Percentiles rank a stretch among this genome's conserved stretches.
These are phyloP conservation scores for Lyophyllum atratum DNA, from an alignment of 768 basidiomycete species.

Conservation along the genomic window DNA sequence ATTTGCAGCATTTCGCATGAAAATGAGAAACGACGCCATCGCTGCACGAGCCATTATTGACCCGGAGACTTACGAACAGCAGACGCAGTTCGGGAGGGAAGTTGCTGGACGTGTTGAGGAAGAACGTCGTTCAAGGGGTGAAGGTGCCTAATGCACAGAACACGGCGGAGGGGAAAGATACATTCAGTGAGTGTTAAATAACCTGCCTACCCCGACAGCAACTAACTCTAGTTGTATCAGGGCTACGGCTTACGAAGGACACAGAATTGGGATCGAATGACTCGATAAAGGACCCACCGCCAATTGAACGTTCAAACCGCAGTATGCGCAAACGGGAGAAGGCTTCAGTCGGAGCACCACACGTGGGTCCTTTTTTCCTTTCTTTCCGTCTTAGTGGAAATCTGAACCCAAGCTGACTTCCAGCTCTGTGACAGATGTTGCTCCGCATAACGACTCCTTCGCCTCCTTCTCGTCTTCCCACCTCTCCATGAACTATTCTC, in stretches of 20 bases:
- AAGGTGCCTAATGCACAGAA: slow-evolving; percentile 39
- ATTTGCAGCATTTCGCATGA: slow-evolving; percentile 64
- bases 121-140: slow-evolving; percentile 84
- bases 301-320: slow-evolving; percentile 43
- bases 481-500: slow-evolving; percentile 56
- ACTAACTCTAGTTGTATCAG: slow-evolving; percentile 35
- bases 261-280: slow-evolving; percentile 90
- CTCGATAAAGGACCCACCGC: slow-evolving; percentile 65
- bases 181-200: slow-evolving; percentile 54
- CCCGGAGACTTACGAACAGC: slow-evolving; percentile 49
- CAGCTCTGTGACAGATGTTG: slow-evolving; percentile 37
- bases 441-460: slow-evolving; percentile 30
- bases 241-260: slow-evolving; percentile 70
- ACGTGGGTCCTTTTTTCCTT: slow-evolving; percentile 19
- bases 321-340: slow-evolving; percentile 48
- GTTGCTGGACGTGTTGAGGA: slow-evolving; percentile 72
- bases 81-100: slow-evolving; percentile 63
- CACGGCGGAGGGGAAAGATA: slow-evolving; percentile 35
- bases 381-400: slow-evolving; percentile 2
- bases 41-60: slow-evolving; percentile 44
- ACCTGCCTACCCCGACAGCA: neutral
- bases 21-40: slow-evolving; percentile 64
- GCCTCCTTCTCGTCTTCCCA: slow-evolving; percentile 21
- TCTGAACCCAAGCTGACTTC: slow-evolving; percentile 25
- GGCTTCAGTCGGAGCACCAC: slow-evolving; percentile 28